A percentile compares a stretch with the other conserved stretches of the same genome.
These are phyloP conservation scores for Amphicarpaea edgeworthii DNA, from an alignment of 306 rosid genomes.

Conservation along the genomic window DNA sequence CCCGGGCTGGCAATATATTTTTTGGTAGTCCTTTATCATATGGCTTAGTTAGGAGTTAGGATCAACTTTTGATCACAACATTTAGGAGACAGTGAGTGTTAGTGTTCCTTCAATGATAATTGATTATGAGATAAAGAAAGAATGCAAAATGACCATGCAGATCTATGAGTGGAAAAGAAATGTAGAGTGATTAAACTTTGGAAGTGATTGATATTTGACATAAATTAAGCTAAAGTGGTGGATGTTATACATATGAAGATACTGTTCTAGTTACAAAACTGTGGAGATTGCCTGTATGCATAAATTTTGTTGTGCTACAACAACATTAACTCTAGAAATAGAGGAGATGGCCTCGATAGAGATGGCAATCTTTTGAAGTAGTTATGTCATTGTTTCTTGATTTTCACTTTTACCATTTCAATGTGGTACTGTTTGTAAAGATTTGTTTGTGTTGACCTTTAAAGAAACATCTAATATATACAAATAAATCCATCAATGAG, in stretches of 20 bases:
- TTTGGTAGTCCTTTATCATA: neutral
- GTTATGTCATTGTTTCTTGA: neutral
- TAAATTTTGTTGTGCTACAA: neutral
- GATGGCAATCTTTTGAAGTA: slow-evolving; percentile 6
- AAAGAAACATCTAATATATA: slow-evolving; percentile 7
- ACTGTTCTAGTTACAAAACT: slow-evolving; percentile 14
- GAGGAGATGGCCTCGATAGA: neutral
- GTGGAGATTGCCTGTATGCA: neutral
- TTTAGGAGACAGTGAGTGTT: neutral
- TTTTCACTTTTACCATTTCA: slow-evolving; percentile 17
- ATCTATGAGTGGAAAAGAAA: slow-evolving; percentile 18
- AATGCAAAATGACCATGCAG: slow-evolving; percentile 11
- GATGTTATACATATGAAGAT: slow-evolving; percentile 21
- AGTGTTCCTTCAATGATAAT: neutral
- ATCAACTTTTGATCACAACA: neutral
- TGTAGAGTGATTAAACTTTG: neutral
- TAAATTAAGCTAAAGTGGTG: slow-evolving; percentile 8
- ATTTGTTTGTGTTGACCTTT: neutral
- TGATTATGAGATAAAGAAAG: slow-evolving; percentile 7
- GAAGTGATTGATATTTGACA: slow-evolving; percentile 2
- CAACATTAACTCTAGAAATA: neutral
- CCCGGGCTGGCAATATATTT: neutral
- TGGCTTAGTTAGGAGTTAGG: neutral
- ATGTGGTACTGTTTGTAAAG: neutral
- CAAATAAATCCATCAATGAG: slow-evolving; percentile 4